Base-by-base conservation (phyloP, 2,329 filamentous ascomycete species). In the Aspergillus unguis region DNA sequence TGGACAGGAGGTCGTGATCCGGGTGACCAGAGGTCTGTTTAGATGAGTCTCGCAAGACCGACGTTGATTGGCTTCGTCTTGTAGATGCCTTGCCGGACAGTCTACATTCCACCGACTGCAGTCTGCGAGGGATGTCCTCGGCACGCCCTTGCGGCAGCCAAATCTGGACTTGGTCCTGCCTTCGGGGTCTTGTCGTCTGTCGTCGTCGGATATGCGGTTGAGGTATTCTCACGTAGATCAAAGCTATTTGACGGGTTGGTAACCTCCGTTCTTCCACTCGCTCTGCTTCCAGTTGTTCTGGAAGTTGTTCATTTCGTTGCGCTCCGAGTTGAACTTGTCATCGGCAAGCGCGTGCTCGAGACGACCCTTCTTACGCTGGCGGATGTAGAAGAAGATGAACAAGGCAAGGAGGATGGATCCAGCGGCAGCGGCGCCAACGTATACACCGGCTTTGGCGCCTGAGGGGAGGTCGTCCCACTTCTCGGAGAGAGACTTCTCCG, bases 401-500 rank as follows among this genome's bases (percentile, higher is more conserved):
- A 71, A 60, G 6, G 63, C 65, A 26, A 77, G 59, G 29, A 60
- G 58, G 29, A 71, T 37, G 4, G 62, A 62, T 27, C 60, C 66
- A 8, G 66, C 68, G 5, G 60, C 69, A 26, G 70, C 73, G 32
- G 68, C 68, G 28, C 69, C 74, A 48, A 58, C 60, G 54, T 67
- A 70, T 50, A 82, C 73, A 40, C 74, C 78, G 48, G 77, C 74
- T 57, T 81, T 79, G 48, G 76, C 77, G 11, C 69, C 75, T 0
- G 65, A 58, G 2, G 75, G 70, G 1, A 82, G 70, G 23, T 73
- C 66, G 26, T 62, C 65, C 74, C 74, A 77, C 57, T 72, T 75
- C 54, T 76, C 64, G 10, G 69, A 46, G 8, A 74, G 27, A 2
- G 69, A 62, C 58, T 74, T 65, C 33, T 59, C 31, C 25, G 65